Conservation (phyloP, 2,329 filamentous ascomycete species). For the Phoma herbarum region DNA sequence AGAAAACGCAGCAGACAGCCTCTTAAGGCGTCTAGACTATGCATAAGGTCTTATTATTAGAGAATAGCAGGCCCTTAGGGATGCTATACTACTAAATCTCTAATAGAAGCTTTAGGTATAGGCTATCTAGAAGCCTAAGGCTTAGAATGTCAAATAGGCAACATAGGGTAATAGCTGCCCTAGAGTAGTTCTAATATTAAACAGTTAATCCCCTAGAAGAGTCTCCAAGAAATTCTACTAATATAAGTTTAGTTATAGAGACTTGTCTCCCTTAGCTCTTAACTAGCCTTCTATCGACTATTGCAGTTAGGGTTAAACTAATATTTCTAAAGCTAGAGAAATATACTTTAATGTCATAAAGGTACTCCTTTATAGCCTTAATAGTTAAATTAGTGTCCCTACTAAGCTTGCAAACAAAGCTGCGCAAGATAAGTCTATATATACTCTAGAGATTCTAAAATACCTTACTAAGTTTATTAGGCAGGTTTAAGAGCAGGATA, state of each 20-base stretch:
- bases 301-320: too few species aligned
- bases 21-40: not conserved
- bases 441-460: conserved; percentile 2
- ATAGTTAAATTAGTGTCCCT: conserved; percentile 2
- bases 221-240: too few species aligned
- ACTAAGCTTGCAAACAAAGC: conserved; percentile 3
- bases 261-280: conserved; percentile 5
- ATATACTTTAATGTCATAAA: not conserved
- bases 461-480: conserved; percentile 3
- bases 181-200: too few species aligned
- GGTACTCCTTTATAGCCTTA: conserved; percentile 4
- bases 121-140: conserved; percentile 2
- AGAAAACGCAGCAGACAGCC: not conserved
- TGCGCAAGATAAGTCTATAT: not conserved
- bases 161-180: too few species aligned
- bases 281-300: not conserved
- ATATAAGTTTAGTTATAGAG: too few species aligned
- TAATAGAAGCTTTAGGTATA: conserved; percentile 9
- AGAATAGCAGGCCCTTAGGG: conserved; percentile 2
- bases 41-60: conserved; percentile 5
- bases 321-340: not conserved
- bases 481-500: conserved; percentile 5
- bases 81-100: conserved; percentile 8
- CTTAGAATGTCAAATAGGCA: not conserved
- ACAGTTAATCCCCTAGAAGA: too few species aligned